phyloP scores from a whole-genome alignment of 2,329 filamentous ascomycete species.

The Nigrospora osmanthi region DNA sequence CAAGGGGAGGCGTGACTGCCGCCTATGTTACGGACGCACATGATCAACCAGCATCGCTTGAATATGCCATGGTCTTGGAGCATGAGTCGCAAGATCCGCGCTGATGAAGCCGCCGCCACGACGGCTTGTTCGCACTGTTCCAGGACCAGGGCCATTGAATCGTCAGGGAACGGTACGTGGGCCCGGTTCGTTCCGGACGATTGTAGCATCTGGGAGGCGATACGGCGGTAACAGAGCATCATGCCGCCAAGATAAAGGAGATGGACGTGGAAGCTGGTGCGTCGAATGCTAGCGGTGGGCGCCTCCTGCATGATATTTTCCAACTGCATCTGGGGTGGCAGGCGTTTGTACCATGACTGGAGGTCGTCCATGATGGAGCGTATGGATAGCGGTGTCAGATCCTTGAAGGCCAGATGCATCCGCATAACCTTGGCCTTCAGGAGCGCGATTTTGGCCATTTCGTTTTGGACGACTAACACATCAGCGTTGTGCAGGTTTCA shows the following conservation, averaged over 20 bases:
- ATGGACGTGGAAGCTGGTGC: constrained; percentile 20
- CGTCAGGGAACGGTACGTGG: background rate
- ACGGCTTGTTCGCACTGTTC: constrained; percentile 13
- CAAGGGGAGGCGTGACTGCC: background rate
- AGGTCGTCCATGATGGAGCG: constrained; percentile 18
- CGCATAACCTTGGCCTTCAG: constrained; percentile 21
- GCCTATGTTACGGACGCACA: constrained; percentile 11
- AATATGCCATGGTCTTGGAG: constrained; percentile 11
- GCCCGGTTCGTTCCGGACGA: background rate
- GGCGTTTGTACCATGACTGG: constrained; percentile 17
- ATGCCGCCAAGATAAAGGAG: constrained; percentile 22
- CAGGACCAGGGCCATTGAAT: constrained; percentile 4
- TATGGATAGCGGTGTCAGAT: constrained; percentile 15
- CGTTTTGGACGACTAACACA: constrained; percentile 16
- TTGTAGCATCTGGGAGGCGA: constrained; percentile 15
- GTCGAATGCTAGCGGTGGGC: constrained; percentile 6
- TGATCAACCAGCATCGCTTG: constrained; percentile 19
- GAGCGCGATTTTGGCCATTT: constrained; percentile 19
- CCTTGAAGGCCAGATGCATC: constrained; percentile 17
- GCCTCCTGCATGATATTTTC: constrained; percentile 8
- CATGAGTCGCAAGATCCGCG: constrained; percentile 14
- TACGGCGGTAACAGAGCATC: constrained; percentile 22
- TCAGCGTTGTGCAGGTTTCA: too few relatives aligned
- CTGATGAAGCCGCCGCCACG: constrained; percentile 15
- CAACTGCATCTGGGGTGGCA: constrained; percentile 16